Evolutionary conservation across 1,284 basidiomycete genomes (phyloP), one percentile per base, ranked within the genome.

Genomic region (Cronartium ribicola): DNA sequence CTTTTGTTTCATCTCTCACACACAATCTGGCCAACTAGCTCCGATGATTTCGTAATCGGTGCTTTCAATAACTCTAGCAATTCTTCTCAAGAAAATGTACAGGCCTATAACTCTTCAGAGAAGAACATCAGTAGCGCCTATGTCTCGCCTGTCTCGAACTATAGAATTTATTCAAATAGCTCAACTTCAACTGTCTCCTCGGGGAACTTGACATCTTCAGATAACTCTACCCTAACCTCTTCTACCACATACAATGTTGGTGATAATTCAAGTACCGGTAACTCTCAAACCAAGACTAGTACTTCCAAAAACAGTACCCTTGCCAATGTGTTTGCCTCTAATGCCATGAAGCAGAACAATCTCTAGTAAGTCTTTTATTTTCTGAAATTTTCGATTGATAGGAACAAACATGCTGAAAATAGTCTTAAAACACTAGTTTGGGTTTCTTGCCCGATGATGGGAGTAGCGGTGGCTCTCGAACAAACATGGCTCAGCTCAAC

Each of bases 401-500:
- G 5, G 3, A 7, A 51, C 48, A 29, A 29, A 1, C 29, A 29
- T 29, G 29, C 29, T 29, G 29, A 29, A 29, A 29, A 29, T 13
- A 17, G 17, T 51, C 8, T 51, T 51, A 3, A 14, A 51, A 51
- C 17, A 11, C 6, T 20, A 70, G 68, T 22, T 8, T 70, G 41
- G 68, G 68, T 0, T 70, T 70, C 41, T 70, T 70, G 20, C 68
- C 68, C 11, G 70, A 72, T 66, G 70, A 72, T 66, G 70, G 70
- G n/a, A 37, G 46, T 17, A 40, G 62, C 17, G 80, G 79, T 41
- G 79, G 79, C 41, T 66, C 75, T 6, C 60, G 78, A 6, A 68
- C 79, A 59, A 77, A 77, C 43, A 81, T 81, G 75, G 76, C 77
- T 1, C 76, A 79, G 41, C 76, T 81, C 65, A 78, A 80, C 29